Conservation (phyloP, 2,329 filamentous ascomycete genomes). For the Ascochyta rabiei region DNA sequence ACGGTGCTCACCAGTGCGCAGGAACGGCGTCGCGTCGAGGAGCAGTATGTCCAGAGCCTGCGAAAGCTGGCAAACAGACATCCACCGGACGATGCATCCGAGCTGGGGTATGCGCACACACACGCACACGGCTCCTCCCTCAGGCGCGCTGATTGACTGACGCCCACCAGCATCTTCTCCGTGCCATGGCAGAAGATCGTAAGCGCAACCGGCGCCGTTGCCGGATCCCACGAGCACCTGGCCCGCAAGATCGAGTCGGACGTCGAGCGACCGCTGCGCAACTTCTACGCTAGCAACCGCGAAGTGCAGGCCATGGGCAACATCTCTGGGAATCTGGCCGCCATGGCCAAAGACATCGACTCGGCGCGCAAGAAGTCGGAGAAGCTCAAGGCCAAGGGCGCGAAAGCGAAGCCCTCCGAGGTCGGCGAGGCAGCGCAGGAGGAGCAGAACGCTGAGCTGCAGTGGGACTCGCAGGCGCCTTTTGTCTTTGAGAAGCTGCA, state of each 20-base stretch:
- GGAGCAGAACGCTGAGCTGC: slow-evolving; percentile 76
- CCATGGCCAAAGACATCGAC: slow-evolving; percentile 84
- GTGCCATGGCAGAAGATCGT: slow-evolving; percentile 89
- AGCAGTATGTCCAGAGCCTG: slow-evolving; percentile 82
- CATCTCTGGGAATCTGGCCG: slow-evolving; percentile 79
- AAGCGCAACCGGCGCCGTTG: slow-evolving; percentile 77
- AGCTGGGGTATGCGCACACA: slow-evolving; percentile 75
- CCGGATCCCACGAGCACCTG: slow-evolving; percentile 81
- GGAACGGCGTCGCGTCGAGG: slow-evolving; percentile 93
- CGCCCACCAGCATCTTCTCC: slow-evolving; percentile 75
- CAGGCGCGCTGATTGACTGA: slow-evolving; percentile 31
- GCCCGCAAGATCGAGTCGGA: slow-evolving; percentile 84
- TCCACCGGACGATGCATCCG: slow-evolving; percentile 74
- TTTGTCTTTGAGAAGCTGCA: slow-evolving; percentile 95
- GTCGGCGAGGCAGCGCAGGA: slow-evolving; percentile 74
- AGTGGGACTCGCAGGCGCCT: slow-evolving; percentile 94
- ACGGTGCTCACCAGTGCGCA: slow-evolving; percentile 51
- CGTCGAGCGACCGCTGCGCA: slow-evolving; percentile 81
- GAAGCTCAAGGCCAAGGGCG: slow-evolving; percentile 79
- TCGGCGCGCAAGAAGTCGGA: slow-evolving; percentile 83
- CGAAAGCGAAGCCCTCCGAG: slow-evolving; percentile 76
- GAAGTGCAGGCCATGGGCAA: slow-evolving; percentile 82
- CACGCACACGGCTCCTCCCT: background rate
- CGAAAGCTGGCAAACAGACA: slow-evolving; percentile 79
- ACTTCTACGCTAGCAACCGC: slow-evolving; percentile 71